Percentiles rank a stretch among this genome's conserved stretches.
phyloP scores from a whole-genome alignment of 2,329 filamentous ascomycete genomes.

The Dactylellina cionopaga region DNA sequence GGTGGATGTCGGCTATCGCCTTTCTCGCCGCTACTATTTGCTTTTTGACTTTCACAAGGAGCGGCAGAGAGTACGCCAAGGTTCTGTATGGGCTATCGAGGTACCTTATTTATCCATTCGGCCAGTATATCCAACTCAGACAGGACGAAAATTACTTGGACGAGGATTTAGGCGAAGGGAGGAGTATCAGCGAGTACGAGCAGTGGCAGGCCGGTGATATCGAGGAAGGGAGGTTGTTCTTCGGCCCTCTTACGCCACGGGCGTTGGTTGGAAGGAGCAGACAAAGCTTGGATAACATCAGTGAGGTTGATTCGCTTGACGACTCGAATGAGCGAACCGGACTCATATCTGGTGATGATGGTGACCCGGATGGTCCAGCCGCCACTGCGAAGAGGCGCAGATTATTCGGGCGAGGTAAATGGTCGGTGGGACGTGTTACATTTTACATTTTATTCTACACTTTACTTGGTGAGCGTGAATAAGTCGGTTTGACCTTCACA shows the following conservation, averaged over 20 bases:
- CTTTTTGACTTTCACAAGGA: slow-evolving; percentile 78
- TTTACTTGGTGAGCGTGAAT: slow-evolving; percentile 67
- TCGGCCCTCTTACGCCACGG: slow-evolving; percentile 78
- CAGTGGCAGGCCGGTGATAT: slow-evolving; percentile 98
- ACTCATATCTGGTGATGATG: slow-evolving; percentile 65
- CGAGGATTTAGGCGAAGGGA: slow-evolving; percentile 92
- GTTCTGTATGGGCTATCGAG: slow-evolving; percentile 83
- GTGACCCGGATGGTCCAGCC: slow-evolving; percentile 59
- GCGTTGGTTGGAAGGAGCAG: slow-evolving; percentile 87
- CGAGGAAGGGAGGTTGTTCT: slow-evolving; percentile 94
- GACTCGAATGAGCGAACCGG: slow-evolving; percentile 65
- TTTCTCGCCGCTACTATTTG: slow-evolving; percentile 79
- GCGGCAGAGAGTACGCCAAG: slow-evolving; percentile 84
- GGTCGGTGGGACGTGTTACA: slow-evolving; percentile 91
- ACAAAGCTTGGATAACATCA: slow-evolving; percentile 86
- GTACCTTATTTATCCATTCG: slow-evolving; percentile 95
- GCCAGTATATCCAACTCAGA: slow-evolving; percentile 91
- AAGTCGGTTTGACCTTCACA: neutral
- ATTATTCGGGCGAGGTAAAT: slow-evolving; percentile 92
- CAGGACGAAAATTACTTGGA: slow-evolving; percentile 94
- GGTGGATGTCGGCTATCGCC: slow-evolving; percentile 88
- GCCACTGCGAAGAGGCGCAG: slow-evolving; percentile 74
- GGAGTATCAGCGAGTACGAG: slow-evolving; percentile 98
- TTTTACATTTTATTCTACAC: slow-evolving; percentile 98
- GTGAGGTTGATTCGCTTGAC: slow-evolving; percentile 89